These are phyloP conservation scores for Verticillium tricorpus DNA, from an alignment of 2,329 filamentous ascomycete genomes.

Conservation along the genomic window DNA sequence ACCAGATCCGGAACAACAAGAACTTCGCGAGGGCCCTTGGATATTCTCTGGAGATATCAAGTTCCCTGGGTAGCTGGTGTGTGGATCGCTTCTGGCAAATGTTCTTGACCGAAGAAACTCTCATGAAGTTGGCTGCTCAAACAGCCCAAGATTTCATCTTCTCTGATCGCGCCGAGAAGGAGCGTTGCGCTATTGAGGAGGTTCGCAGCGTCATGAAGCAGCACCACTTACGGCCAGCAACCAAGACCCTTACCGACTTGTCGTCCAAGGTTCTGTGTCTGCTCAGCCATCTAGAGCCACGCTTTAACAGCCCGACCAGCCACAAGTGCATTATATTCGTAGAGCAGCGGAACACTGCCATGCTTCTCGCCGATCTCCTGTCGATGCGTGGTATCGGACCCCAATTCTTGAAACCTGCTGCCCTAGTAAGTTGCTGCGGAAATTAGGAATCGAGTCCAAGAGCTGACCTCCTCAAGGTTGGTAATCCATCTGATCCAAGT, in stretches of 20 bases:
- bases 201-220: slow-evolving; percentile 52
- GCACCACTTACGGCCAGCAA: slow-evolving; percentile 38
- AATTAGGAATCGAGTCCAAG: not conserved
- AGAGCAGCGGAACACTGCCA: slow-evolving; percentile 70
- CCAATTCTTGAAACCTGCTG: slow-evolving; percentile 53
- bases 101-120: slow-evolving; percentile 58
- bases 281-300: slow-evolving; percentile 51
- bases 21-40: slow-evolving; percentile 53
- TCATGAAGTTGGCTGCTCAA: slow-evolving; percentile 55
- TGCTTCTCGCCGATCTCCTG: slow-evolving; percentile 67
- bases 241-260: slow-evolving; percentile 33
- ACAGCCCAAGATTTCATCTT: slow-evolving; percentile 33
- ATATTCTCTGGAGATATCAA: slow-evolving; percentile 55
- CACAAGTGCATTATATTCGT: slow-evolving; percentile 86
- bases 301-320: slow-evolving; percentile 55
- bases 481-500: slow-evolving; percentile 1
- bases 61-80: slow-evolving; percentile 76
- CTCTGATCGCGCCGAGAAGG: slow-evolving; percentile 28
- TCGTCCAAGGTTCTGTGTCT: slow-evolving; percentile 72
- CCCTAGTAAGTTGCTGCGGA: slow-evolving; percentile 47
- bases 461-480: slow-evolving; percentile 1
- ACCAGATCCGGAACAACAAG: slow-evolving; percentile 31
- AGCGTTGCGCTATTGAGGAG: slow-evolving; percentile 52
- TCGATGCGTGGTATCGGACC: slow-evolving; percentile 48
- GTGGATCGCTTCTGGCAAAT: slow-evolving; percentile 78